These are phyloP conservation scores for Mallotus japonicus DNA, from an alignment of 441 rosid species.

Conservation along the genomic window DNA sequence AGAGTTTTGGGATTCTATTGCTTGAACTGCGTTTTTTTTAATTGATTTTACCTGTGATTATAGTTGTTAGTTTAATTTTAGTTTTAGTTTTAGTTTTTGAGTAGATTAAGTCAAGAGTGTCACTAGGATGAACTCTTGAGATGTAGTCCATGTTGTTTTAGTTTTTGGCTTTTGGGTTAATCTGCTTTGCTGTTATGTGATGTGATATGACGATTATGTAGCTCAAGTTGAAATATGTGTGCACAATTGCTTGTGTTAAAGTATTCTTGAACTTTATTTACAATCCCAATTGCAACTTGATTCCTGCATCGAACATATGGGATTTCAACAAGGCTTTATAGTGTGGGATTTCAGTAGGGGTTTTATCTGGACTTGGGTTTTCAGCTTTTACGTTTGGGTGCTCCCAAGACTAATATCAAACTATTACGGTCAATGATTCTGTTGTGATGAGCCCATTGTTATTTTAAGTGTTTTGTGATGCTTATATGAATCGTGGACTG, in stretches of 20 bases:
- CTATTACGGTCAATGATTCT: background rate
- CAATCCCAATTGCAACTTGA: no score
- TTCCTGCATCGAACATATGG: no score
- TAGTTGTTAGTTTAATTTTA: background rate
- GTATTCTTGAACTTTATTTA: background rate
- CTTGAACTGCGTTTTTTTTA: no score
- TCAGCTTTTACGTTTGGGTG: no score
- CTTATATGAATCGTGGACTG: background rate
- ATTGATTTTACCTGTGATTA: no score
- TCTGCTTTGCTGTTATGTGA: background rate
- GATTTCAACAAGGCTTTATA: no score
- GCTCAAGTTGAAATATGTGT: background rate
- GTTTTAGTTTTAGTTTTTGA: background rate
- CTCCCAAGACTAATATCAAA: no score
- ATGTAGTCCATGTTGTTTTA: background rate
- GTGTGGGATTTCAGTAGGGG: no score
- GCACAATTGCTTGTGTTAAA: no score
- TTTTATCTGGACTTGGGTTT: no score
- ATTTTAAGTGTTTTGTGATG: background rate
- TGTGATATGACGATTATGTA: background rate
- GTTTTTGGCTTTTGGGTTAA: background rate
- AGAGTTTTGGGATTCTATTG: no score
- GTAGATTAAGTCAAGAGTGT: no score
- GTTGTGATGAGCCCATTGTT: background rate
- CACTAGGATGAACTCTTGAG: background rate